Evolutionary conservation across 495 filamentous ascomycete genomes (phyloP).

Genomic region (Daldinia loculata): DNA sequence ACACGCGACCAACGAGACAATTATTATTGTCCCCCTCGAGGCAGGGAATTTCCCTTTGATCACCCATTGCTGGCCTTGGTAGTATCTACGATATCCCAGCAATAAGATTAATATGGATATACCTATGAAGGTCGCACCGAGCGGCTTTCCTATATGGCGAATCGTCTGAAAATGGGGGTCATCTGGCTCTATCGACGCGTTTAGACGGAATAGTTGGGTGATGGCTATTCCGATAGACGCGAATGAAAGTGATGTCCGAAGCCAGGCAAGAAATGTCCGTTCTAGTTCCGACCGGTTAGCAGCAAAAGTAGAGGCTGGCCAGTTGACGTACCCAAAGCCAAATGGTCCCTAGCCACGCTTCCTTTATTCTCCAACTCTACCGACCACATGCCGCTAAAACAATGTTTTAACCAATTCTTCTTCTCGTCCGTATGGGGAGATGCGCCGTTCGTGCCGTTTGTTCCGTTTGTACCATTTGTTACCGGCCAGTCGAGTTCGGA

Average conservation of each 20-base stretch:
- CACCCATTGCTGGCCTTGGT: slow-evolving; percentile 81
- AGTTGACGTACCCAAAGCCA: slow-evolving; percentile 80
- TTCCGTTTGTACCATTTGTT: slow-evolving; percentile 9
- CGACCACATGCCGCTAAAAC: slow-evolving; percentile 75
- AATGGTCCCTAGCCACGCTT: slow-evolving; percentile 91
- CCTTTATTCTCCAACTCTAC: slow-evolving; percentile 97
- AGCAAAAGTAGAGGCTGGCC: slow-evolving; percentile 9
- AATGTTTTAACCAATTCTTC: slow-evolving; percentile 47
- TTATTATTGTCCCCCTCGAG: slow-evolving; percentile 82
- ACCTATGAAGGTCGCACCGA: slow-evolving; percentile 90
- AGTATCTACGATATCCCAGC: slow-evolving; percentile 74
- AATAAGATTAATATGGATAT: slow-evolving; percentile 87
- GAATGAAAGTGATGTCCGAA: slow-evolving; percentile 93
- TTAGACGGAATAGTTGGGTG: slow-evolving; percentile 95
- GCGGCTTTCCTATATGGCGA: slow-evolving; percentile 84
- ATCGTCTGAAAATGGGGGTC: slow-evolving; percentile 57
- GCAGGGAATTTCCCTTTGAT: slow-evolving; percentile 94
- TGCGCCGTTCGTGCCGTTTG: slow-evolving; percentile 9
- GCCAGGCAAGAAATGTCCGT: slow-evolving; percentile 96
- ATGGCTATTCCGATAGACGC: slow-evolving; percentile 96
- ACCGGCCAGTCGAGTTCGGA: slow-evolving; percentile 12
- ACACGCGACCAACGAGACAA: slow-evolving; percentile 75
- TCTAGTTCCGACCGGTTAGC: slow-evolving; percentile 62
- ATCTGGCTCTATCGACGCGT: slow-evolving; percentile 65
- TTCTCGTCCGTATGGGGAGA: slow-evolving; percentile 27